A percentile compares a stretch with the other conserved stretches of the same genome.
These are phyloP conservation scores for Raddia guianensis DNA, from an alignment of 176 grass and related monocot species.

Conservation along the genomic window DNA sequence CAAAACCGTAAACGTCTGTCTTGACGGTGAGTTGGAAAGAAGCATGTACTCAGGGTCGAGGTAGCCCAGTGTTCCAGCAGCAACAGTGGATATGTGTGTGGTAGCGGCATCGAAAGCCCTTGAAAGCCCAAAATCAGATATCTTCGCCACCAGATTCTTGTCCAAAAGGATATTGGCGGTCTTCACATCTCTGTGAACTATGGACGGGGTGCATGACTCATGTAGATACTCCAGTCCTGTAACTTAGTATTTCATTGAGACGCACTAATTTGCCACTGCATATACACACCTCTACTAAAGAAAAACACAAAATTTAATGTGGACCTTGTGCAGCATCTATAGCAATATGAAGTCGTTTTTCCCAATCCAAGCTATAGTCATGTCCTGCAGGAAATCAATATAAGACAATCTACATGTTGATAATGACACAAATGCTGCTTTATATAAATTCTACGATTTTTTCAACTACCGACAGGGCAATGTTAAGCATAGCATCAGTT, in stretches of 20 bases:
- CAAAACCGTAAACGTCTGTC: conserved; percentile 32
- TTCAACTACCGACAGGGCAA: too few relatives aligned
- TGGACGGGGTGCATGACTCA: conserved; percentile 29
- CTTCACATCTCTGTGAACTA: conserved; percentile 51
- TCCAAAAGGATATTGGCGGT: conserved; percentile 46
- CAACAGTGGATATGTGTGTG: conserved; percentile 41
- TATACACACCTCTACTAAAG: too few relatives aligned
- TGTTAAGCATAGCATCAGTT: background rate
- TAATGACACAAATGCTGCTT: background rate
- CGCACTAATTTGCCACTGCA: too few relatives aligned
- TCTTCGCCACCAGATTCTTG: conserved; percentile 34
- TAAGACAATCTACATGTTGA: background rate
- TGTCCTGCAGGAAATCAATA: conserved; percentile 16
- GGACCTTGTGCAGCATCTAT: conserved; percentile 38
- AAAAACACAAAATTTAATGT: too few relatives aligned
- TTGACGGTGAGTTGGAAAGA: conserved; percentile 29
- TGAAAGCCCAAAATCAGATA: conserved; percentile 48
- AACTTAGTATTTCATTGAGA: conserved; percentile 22
- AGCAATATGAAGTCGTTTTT: conserved; percentile 50
- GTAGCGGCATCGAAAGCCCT: background rate
- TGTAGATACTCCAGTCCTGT: conserved; percentile 49
- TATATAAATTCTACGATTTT: background rate
- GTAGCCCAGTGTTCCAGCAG: conserved; percentile 39
- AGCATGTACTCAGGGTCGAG: conserved; percentile 31
- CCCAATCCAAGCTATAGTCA: conserved; percentile 28